These are phyloP conservation scores for Chamaenerion angustifolium DNA, from an alignment of 345 rosid genomes.

Conservation along the genomic window DNA sequence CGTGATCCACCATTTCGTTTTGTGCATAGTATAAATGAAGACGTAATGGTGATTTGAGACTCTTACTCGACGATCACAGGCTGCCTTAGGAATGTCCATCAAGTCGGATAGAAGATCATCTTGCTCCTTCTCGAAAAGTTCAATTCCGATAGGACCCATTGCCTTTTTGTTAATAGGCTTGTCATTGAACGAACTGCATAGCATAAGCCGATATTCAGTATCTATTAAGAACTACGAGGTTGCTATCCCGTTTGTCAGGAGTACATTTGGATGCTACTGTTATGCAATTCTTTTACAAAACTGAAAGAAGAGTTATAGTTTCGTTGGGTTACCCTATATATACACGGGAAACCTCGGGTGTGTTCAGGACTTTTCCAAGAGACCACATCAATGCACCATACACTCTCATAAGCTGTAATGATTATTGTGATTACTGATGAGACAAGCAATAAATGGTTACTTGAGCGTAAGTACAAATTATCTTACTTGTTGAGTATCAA, in stretches of 20 bases:
- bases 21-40: too few species aligned
- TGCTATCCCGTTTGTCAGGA: too few species aligned
- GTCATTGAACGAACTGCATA: constrained; percentile 71
- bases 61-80: constrained; percentile 82
- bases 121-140: constrained; percentile 85
- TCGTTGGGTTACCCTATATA: constrained; percentile 48
- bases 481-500: constrained; percentile 78
- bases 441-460: neutral
- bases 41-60: too few species aligned
- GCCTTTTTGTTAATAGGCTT: constrained; percentile 47
- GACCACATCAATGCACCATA: constrained; percentile 99
- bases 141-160: constrained; percentile 58
- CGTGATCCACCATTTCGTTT: neutral
- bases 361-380: constrained; percentile 79
- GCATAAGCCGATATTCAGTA: too few species aligned
- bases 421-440: neutral
- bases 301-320: too few species aligned
- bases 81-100: constrained; percentile 70
- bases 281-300: too few species aligned
- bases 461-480: neutral
- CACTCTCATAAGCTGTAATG: constrained; percentile 75
- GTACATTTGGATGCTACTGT: too few species aligned
- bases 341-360: constrained; percentile 87
- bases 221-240: too few species aligned
- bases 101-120: constrained; percentile 64